phyloP scores from a whole-genome alignment of 805 yeast species.

The Pichia sporocuriosa region DNA sequence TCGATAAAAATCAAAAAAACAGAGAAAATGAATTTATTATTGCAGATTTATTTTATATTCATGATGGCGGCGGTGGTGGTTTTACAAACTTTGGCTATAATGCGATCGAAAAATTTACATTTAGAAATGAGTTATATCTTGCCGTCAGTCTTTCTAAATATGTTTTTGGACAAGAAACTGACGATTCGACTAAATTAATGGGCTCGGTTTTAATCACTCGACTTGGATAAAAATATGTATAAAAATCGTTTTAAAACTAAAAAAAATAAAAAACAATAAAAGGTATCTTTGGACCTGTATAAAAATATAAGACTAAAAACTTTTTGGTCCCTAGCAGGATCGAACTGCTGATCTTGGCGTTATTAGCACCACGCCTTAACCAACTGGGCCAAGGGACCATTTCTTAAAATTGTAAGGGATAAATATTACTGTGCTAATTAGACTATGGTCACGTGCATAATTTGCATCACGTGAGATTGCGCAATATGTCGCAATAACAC shows the following conservation, averaged over 20 bases:
- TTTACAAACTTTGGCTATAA: conserved; percentile 39
- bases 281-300: no score
- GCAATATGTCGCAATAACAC: no score
- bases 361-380: conserved; percentile 41
- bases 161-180: background rate
- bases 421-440: no score
- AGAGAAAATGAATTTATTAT: background rate
- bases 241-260: conserved; percentile 10
- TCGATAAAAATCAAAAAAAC: background rate
- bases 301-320: no score
- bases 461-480: background rate
- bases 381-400: conserved; percentile 39
- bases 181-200: no score
- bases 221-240: background rate
- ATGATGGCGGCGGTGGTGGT: conserved; percentile 24
- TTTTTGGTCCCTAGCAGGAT: conserved; percentile 86
- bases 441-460: no score
- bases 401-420: background rate
- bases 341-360: conserved; percentile 73
- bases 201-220: conserved; percentile 2
- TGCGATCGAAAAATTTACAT: conserved; percentile 26
- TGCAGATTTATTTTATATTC: conserved; percentile 15
- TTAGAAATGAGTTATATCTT: conserved; percentile 18
- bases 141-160: conserved; percentile 33
- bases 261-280: no score